A percentile compares a stretch with the other conserved stretches of the same genome.
These are phyloP conservation scores for Albugo laibachii DNA, from an alignment of 352 stramenopile species.

Conservation along the genomic window DNA sequence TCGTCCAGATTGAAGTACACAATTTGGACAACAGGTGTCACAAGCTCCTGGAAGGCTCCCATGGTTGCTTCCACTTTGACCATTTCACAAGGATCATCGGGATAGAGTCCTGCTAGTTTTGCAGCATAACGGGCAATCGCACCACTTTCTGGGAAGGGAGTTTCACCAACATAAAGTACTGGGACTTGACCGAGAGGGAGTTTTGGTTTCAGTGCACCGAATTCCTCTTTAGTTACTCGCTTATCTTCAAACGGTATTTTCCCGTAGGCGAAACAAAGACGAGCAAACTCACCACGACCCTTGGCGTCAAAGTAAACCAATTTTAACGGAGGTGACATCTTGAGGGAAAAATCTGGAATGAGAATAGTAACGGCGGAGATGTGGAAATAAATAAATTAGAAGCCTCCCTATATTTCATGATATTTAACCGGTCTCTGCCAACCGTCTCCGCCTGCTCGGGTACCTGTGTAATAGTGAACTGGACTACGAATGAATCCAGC, in stretches of 20 bases:
- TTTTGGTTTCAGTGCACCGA: slow-evolving; percentile 14
- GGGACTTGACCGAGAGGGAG: slow-evolving; percentile 29
- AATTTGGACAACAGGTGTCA: slow-evolving; percentile 14
- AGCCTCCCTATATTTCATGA: too few species aligned
- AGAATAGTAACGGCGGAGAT: too few species aligned
- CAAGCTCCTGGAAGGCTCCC: slow-evolving; percentile 17
- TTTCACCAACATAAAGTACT: slow-evolving; percentile 23
- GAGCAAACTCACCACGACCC: slow-evolving; percentile 25
- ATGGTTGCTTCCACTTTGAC: slow-evolving; percentile 23
- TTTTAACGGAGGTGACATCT: slow-evolving; percentile 8
- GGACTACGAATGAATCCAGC: too few species aligned
- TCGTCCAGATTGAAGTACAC: slow-evolving; percentile 14
- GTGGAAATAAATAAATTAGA: too few species aligned
- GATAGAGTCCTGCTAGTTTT: slow-evolving; percentile 23
- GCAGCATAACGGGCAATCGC: slow-evolving; percentile 34
- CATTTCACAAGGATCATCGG: slow-evolving; percentile 13
- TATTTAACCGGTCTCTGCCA: too few species aligned
- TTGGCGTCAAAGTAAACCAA: slow-evolving; percentile 28
- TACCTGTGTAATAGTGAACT: too few species aligned
- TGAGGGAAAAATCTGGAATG: too few species aligned
- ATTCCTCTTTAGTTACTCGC: slow-evolving; percentile 14
- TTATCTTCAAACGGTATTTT: slow-evolving; percentile 30
- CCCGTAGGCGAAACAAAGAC: slow-evolving; percentile 24
- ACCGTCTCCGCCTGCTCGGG: too few species aligned
- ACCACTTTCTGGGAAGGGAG: slow-evolving; percentile 27